Base-by-base conservation (phyloP, 2,329 filamentous ascomycete genomes). In the Colletotrichum orbiculare region DNA sequence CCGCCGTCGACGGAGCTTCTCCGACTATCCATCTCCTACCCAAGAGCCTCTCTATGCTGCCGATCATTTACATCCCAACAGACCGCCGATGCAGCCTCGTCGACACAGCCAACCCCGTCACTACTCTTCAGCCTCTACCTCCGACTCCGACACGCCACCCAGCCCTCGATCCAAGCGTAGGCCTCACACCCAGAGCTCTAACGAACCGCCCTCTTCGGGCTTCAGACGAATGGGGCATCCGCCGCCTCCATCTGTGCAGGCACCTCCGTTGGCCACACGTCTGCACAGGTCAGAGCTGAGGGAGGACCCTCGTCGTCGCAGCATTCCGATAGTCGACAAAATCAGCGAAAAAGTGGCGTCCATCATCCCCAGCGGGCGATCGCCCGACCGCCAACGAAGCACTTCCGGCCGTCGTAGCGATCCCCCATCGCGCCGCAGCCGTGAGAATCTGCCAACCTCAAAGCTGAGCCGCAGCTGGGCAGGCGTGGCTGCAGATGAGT, bases 101-200 rank as follows among this genome's bases (percentile, higher is more conserved):
- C 75, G 83, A 37, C 83, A 85, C 69, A 85, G 83, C 68, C 84
- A 86, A 57, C 82, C 83, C 0, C 77, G 81, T 37, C 78, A 79
- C 54, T 73, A 75, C 47, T 79, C 79, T 25, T 78, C 78, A 3
- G 77, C 79, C 2, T 81, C 81, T n/a, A 80, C 81, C 2, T 78
- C 81, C 2, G 80, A 81, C 15, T 69, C 71, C 25, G 73, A 71
- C 8, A 67, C 72, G 4, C 64, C 72, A 9, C 49, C 69, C 10
- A 72, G 70, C 41, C 70, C 74, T 2, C 70, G 69, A 17, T 57
- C 69, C 12, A 73, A 66, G 61, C 65, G 66, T 39, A 60, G 67
- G 11, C 69, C 61, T 12, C 70, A 60, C 17, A 57, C 56, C 3
- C 70, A 66, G 37, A 67, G 64, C 45, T 69, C 72, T 10, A 69